A percentile compares a stretch with the other conserved stretches of the same genome.
These are phyloP conservation scores for Trichosporon sp. DNA, from an alignment of 1,284 basidiomycete species.

Conservation along the genomic window DNA sequence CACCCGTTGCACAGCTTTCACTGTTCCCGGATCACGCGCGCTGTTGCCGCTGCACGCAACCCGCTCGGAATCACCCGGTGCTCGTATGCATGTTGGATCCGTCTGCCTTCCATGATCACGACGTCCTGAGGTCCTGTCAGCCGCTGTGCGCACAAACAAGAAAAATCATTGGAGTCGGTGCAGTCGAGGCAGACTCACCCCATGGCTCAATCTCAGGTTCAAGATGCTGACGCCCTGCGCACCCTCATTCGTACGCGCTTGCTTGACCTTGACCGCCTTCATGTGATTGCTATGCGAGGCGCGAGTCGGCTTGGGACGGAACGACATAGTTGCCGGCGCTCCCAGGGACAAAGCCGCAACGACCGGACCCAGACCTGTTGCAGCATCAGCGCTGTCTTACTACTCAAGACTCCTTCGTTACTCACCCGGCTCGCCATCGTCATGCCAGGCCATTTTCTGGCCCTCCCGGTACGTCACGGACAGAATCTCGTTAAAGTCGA, in stretches of 20 bases:
- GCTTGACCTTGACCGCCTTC: neutral
- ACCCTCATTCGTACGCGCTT: neutral
- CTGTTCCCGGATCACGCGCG: constrained; percentile 22
- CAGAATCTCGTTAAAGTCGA: constrained; percentile 41
- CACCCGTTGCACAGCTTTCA: too few relatives aligned
- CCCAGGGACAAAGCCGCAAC: constrained; percentile 40
- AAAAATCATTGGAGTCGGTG: too few relatives aligned
- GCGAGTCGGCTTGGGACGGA: constrained; percentile 24
- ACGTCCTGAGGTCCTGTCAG: constrained; percentile 26
- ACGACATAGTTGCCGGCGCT: constrained; percentile 34
- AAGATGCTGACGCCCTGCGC: constrained; percentile 1
- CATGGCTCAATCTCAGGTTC: constrained; percentile 11
- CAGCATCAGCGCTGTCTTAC: neutral
- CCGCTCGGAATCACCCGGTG: constrained; percentile 36
- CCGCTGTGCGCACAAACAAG: neutral
- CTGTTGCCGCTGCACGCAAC: constrained; percentile 36
- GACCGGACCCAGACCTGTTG: constrained; percentile 35
- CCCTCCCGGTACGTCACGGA: constrained; percentile 43
- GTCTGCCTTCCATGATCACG: constrained; percentile 37
- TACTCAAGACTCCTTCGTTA: neutral
- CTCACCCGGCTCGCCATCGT: constrained; percentile 42
- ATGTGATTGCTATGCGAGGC: neutral
- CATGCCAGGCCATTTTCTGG: constrained; percentile 47
- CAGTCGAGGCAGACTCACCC: constrained; percentile 3
- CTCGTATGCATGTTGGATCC: constrained; percentile 34